phyloP scores from a whole-genome alignment of 371 early-diverging fungal genomes.

The Mortierella sp. region DNA sequence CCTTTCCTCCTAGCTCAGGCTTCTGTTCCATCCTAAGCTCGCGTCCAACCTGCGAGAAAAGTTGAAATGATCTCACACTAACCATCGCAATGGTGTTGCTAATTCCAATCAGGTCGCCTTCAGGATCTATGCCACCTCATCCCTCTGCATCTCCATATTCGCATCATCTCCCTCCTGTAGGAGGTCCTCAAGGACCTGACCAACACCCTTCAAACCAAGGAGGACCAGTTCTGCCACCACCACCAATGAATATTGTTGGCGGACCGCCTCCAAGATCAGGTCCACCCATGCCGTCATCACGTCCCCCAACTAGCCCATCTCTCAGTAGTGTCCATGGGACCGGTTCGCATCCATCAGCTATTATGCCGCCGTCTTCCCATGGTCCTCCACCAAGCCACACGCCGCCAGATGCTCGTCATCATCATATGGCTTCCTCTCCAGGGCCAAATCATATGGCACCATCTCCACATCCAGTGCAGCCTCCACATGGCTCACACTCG shows the following conservation, averaged over 20 bases:
- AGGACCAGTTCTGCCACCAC: conserved; percentile 50
- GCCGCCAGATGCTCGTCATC: conserved; percentile 43
- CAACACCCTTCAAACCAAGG: conserved; percentile 45
- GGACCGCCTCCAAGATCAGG: conserved; percentile 51
- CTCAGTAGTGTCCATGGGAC: conserved; percentile 39
- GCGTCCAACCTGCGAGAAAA: background rate
- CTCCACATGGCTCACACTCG: conserved; percentile 38
- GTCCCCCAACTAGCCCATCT: conserved; percentile 51
- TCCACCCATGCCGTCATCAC: conserved; percentile 50
- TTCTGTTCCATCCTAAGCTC: background rate
- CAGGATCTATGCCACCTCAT: conserved; percentile 55
- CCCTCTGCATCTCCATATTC: conserved; percentile 50
- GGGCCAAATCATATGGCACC: conserved; percentile 47
- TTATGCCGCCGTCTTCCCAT: conserved; percentile 54
- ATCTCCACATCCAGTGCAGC: conserved; percentile 49
- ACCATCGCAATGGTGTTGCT: background rate
- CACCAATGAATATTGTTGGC: conserved; percentile 42
- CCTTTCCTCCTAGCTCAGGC: background rate
- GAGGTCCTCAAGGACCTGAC: conserved; percentile 53
- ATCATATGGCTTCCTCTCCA: conserved; percentile 55
- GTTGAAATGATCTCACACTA: conserved; percentile 3
- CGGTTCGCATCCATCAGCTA: conserved; percentile 44
- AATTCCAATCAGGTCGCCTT: conserved; percentile 38
- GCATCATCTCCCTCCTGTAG: conserved; percentile 55
- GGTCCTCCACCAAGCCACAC: conserved; percentile 49